These are phyloP conservation scores for Handroanthus guayacan DNA, from an alignment of 257 asterid genomes.

Conservation along the genomic window DNA sequence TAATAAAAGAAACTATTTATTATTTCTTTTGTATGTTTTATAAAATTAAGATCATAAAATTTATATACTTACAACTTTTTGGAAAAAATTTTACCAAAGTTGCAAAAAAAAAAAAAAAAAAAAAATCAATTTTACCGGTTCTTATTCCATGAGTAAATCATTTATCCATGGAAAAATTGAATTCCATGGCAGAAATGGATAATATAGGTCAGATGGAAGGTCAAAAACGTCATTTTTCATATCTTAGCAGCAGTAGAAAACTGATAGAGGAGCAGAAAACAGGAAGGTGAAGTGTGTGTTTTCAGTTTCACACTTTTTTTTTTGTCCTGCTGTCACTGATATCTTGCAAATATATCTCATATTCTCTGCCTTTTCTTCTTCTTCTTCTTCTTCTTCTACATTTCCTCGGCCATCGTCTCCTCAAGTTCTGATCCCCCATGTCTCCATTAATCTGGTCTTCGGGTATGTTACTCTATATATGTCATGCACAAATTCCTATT, in stretches of 20 bases:
- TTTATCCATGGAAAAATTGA: neutral
- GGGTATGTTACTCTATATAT: slow-evolving; percentile 40
- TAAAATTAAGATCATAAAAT: no score
- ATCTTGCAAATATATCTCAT: slow-evolving; percentile 36
- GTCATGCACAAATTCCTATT: neutral
- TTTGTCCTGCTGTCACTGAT: slow-evolving; percentile 25
- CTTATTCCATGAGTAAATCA: no score
- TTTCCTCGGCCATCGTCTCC: slow-evolving; percentile 22
- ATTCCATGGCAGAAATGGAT: slow-evolving; percentile 22
- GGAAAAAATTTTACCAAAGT: no score
- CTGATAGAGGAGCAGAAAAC: slow-evolving; percentile 49
- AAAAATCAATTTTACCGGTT: no score
- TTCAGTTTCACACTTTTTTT: slow-evolving; percentile 48
- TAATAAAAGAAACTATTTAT: no score
- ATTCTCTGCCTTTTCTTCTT: slow-evolving; percentile 29
- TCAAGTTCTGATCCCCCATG: slow-evolving; percentile 38
- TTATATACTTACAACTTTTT: no score
- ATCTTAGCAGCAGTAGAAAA: slow-evolving; percentile 44
- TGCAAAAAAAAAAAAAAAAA: no score
- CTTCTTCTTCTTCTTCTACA: slow-evolving; percentile 30
- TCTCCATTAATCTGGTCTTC: slow-evolving; percentile 35
- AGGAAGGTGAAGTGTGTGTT: slow-evolving; percentile 63
- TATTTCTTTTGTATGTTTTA: no score
- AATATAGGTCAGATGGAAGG: slow-evolving; percentile 33
- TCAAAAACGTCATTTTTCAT: slow-evolving; percentile 30